phyloP scores from a whole-genome alignment of 768 basidiomycete species.

The Scleroderma bovista region DNA sequence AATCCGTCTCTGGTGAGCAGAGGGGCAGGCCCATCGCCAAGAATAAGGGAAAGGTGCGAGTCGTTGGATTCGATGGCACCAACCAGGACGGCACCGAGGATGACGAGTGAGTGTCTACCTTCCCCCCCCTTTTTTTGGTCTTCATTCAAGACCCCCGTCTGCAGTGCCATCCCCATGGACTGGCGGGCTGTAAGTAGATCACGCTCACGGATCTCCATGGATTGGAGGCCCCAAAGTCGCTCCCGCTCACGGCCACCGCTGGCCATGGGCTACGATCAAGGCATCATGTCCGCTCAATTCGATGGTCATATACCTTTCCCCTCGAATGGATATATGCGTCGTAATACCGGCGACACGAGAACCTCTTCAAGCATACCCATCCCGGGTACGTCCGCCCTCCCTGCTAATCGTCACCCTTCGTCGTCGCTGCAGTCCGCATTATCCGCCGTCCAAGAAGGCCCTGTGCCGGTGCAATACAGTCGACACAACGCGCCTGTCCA shows the following conservation, averaged over 20 bases:
- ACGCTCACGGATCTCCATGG: conserved; percentile 86
- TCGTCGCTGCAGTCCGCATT: conserved; percentile 42
- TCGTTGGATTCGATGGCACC: conserved; percentile 76
- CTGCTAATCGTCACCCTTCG: conserved; percentile 43
- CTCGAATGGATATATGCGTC: conserved; percentile 18
- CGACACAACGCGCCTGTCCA: conserved; percentile 24
- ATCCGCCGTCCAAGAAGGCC: conserved; percentile 44
- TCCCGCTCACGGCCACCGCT: conserved; percentile 74
- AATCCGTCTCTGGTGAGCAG: conserved; percentile 33
- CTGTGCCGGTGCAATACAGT: conserved; percentile 33
- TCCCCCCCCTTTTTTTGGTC: conserved; percentile 15
- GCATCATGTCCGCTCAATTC: conserved; percentile 26
- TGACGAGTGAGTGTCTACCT: conserved; percentile 54
- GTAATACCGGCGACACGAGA: conserved; percentile 15
- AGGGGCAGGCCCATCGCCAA: conserved; percentile 76
- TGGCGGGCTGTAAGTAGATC: conserved; percentile 92
- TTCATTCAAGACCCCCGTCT: conserved; percentile 21
- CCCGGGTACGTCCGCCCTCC: conserved; percentile 39
- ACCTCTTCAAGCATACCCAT: conserved; percentile 31
- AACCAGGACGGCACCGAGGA: conserved; percentile 69
- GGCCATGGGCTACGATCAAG: conserved; percentile 44
- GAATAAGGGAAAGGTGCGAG: conserved; percentile 71
- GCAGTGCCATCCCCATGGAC: conserved; percentile 69
- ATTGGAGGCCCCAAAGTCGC: conserved; percentile 78
- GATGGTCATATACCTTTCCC: conserved; percentile 46